Base-by-base conservation (phyloP, 192 early-diverging fungal species). In the Coemansia umbellata region DNA sequence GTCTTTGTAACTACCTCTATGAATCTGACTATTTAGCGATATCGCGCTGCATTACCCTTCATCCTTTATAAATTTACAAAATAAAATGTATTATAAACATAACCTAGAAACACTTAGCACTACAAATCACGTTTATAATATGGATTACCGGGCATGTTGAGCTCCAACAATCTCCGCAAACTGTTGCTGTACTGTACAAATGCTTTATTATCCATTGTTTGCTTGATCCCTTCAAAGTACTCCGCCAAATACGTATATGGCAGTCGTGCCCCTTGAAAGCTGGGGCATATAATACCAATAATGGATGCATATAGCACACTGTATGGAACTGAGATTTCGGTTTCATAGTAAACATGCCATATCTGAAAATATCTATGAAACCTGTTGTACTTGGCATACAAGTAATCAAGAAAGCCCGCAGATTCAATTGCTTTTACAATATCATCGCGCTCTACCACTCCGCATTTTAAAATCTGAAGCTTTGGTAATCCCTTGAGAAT, bases 1-100 rank as follows among this genome's bases (percentile, higher is more conserved):
- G 36, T 23, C 48, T 59, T 59, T 22, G 47, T 40, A 19, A 59
- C 57, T 27, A 50, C 13, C 40, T 40, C 50, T 0, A 59, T 32
- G n/a, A 59, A 42, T n/a, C 48, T 40, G 23, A 50, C 50, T 7
- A 41, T 41, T n/a, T n/a, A n/a, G n/a, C n/a, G n/a, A n/a, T n/a
- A n/a, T n/a, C n/a, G n/a, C n/a, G n/a, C n/a, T n/a, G n/a, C n/a
- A n/a, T n/a, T n/a, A n/a, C n/a, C n/a, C n/a, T n/a, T n/a, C 30
- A 47, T 1, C 42, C 3, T 44, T 7, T 44, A 13, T 44, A 44
- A 44, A 27, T 2, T 2, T 7, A 37, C 18, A n/a, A 3, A 5
- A 6, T 37, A 37, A 3, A 37, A 33, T 1, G 5, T 5, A 37
- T 37, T 2, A 5, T 37, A 6, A 2, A 37, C 37, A 7, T 37